phyloP scores from a whole-genome alignment of 75 land plant genomes.

The Selaginella moellendorffii region DNA sequence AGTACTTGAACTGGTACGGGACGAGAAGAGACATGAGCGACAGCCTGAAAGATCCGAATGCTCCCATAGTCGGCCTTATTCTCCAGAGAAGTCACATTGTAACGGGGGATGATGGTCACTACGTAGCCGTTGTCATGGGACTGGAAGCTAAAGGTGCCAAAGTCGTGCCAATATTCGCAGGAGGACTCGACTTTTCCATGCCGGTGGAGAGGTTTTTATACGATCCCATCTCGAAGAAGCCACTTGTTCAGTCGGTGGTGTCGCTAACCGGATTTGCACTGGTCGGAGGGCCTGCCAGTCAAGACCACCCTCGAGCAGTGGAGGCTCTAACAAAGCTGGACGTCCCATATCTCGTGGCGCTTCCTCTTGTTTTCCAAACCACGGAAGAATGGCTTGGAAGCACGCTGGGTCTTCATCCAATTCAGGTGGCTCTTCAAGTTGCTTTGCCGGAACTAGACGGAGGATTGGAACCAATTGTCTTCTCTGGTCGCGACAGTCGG shows the following conservation, averaged over 20 bases:
- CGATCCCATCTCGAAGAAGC: conserved; percentile 69
- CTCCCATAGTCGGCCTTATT: conserved; percentile 78
- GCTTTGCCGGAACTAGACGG: conserved; percentile 98
- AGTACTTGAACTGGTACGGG: conserved; percentile 97
- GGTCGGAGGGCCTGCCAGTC: conserved; percentile 97
- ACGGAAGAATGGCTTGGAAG: conserved; percentile 98
- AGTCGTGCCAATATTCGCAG: conserved; percentile 86
- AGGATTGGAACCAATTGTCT: conserved; percentile 99
- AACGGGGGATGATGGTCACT: conserved; percentile 86
- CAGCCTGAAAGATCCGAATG: conserved; percentile 44
- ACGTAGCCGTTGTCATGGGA: conserved; percentile 97
- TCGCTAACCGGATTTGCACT: conserved; percentile 96
- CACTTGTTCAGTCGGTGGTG: conserved; percentile 72
- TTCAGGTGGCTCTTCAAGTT: conserved; percentile 97
- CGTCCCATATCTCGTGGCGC: conserved; percentile 96
- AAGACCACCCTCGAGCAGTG: conserved; percentile 91
- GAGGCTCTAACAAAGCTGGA: conserved; percentile 77
- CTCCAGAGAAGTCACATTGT: conserved; percentile 95
- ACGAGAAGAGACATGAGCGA: conserved; percentile 79
- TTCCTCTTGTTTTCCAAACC: conserved; percentile 96
- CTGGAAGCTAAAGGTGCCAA: conserved; percentile 93
- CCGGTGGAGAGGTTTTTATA: conserved; percentile 81
- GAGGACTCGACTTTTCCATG: conserved; percentile 87
- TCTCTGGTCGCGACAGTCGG: conserved; percentile 85
- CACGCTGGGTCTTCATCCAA: conserved; percentile 91